Evolutionary conservation across 1,284 basidiomycete genomes (phyloP).

Genomic region (Phlebopus sp.): DNA sequence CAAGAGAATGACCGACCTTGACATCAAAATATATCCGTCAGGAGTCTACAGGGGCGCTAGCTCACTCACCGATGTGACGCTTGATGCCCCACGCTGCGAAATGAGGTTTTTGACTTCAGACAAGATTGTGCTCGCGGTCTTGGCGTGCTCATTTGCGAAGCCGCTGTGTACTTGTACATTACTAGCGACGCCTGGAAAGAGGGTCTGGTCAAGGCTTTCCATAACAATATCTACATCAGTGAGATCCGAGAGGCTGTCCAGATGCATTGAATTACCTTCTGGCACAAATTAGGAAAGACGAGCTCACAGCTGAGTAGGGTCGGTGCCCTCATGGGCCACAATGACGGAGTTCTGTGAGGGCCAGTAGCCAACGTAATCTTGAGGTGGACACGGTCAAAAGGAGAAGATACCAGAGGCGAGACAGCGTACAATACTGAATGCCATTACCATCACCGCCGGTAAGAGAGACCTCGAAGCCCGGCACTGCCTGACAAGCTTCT

Average conservation of each 20-base stretch:
- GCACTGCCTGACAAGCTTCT: slow-evolving; percentile 37
- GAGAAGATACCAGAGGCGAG: slow-evolving; percentile 6
- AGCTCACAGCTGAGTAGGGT: slow-evolving; percentile 27
- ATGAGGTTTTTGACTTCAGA: slow-evolving; percentile 38
- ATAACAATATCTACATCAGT: slow-evolving; percentile 31
- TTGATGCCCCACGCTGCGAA: slow-evolving; percentile 28
- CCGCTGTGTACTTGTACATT: slow-evolving; percentile 34
- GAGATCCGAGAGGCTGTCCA: slow-evolving; percentile 28
- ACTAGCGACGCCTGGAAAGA: slow-evolving; percentile 36
- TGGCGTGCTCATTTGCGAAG: slow-evolving; percentile 33
- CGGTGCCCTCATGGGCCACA: slow-evolving; percentile 37
- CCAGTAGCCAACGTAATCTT: slow-evolving; percentile 38
- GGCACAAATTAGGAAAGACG: neutral
- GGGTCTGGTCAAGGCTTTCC: slow-evolving; percentile 24
- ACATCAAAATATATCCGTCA: neutral
- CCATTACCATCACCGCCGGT: slow-evolving; percentile 37
- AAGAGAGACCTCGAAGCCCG: slow-evolving; percentile 35
- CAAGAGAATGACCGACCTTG: slow-evolving; percentile 55
- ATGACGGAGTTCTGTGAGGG: slow-evolving; percentile 25
- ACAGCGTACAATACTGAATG: slow-evolving; percentile 36
- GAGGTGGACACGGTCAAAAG: slow-evolving; percentile 1
- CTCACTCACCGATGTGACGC: slow-evolving; percentile 36
- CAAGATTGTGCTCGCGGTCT: slow-evolving; percentile 39
- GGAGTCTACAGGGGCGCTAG: neutral
- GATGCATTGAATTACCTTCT: neutral